Evolutionary conservation across 176 grass and related monocot genomes (phyloP).

Genomic region (Hsuehochloa calcarea): DNA sequence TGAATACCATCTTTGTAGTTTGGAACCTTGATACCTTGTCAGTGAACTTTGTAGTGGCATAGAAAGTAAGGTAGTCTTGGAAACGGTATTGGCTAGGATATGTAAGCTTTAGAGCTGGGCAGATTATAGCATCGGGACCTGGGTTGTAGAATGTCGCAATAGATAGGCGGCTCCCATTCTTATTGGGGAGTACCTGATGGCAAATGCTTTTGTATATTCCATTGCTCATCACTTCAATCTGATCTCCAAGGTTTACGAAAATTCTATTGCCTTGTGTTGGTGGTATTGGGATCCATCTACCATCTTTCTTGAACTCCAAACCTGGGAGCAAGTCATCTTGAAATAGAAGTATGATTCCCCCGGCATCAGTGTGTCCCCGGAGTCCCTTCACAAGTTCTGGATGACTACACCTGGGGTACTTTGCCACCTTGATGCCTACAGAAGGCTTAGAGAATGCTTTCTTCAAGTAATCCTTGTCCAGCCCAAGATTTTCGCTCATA

Average conservation of each 20-base stretch:
- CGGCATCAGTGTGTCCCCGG: constrained; percentile 60
- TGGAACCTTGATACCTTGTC: constrained; percentile 66
- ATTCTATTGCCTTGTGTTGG: constrained; percentile 54
- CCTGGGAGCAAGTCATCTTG: constrained; percentile 60
- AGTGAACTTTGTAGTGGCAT: constrained; percentile 52
- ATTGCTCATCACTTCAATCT: constrained; percentile 66
- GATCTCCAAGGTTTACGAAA: constrained; percentile 67
- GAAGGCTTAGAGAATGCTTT: constrained; percentile 53
- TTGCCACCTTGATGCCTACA: constrained; percentile 66
- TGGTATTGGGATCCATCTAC: constrained; percentile 53
- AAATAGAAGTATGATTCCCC: constrained; percentile 60
- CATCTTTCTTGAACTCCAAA: constrained; percentile 69
- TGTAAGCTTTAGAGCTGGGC: constrained; percentile 55
- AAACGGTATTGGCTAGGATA: constrained; percentile 68
- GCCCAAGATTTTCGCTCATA: constrained; percentile 69
- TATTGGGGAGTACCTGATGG: constrained; percentile 49
- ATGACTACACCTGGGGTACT: constrained; percentile 55
- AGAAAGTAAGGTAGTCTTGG: constrained; percentile 70
- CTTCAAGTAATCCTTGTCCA: constrained; percentile 53
- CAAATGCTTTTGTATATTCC: constrained; percentile 67
- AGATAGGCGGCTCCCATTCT: constrained; percentile 56
- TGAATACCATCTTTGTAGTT: constrained; percentile 43
- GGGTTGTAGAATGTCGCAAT: constrained; percentile 69
- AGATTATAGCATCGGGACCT: constrained; percentile 55
- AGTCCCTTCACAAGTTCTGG: constrained; percentile 58